Evolutionary conservation across 2,329 filamentous ascomycete genomes (phyloP).

Genomic region (Lasiodiplodia gonubiensis): DNA sequence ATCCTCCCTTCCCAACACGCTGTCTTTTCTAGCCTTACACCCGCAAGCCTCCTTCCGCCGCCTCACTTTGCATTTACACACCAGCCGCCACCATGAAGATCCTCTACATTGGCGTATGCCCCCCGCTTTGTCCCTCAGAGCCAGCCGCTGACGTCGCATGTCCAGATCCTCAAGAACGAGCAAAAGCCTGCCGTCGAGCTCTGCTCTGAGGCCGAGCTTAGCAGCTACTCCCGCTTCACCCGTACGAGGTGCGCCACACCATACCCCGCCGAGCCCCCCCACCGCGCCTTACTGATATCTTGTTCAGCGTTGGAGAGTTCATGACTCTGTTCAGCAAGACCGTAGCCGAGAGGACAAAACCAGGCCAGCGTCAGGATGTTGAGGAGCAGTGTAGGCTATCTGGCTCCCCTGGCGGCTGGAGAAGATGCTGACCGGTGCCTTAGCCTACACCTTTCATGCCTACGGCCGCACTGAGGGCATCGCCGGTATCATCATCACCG

Average conservation of each 20-base stretch:
- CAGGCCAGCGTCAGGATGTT: slow-evolving; percentile 84
- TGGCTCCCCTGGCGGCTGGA: not conserved
- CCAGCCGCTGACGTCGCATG: slow-evolving; percentile 31
- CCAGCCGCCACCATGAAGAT: slow-evolving; percentile 72
- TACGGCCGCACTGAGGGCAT: slow-evolving; percentile 55
- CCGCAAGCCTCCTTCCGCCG: not conserved
- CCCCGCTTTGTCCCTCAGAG: slow-evolving; percentile 33
- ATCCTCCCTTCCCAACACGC: slow-evolving; percentile 15
- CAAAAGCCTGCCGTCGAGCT: slow-evolving; percentile 77
- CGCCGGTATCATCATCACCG: slow-evolving; percentile 54
- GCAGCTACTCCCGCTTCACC: slow-evolving; percentile 80
- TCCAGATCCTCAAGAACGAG: slow-evolving; percentile 81
- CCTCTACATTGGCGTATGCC: slow-evolving; percentile 81
- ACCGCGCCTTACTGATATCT: slow-evolving; percentile 2
- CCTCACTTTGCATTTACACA: not conserved
- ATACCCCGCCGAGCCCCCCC: not conserved
- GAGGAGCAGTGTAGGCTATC: slow-evolving; percentile 71
- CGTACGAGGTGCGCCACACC: slow-evolving; percentile 63
- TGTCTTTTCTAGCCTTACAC: not conserved
- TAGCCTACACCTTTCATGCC: slow-evolving; percentile 67
- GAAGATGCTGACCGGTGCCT: not conserved
- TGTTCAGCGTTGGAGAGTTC: slow-evolving; percentile 65
- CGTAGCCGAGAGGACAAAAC: slow-evolving; percentile 81
- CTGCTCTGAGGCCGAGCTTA: slow-evolving; percentile 76
- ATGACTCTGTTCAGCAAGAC: slow-evolving; percentile 87